A percentile compares a stretch with the other conserved stretches of the same genome.
These are phyloP conservation scores for Graphiopsis chlorocephala DNA, from an alignment of 2,329 filamentous ascomycete genomes.

Conservation along the genomic window DNA sequence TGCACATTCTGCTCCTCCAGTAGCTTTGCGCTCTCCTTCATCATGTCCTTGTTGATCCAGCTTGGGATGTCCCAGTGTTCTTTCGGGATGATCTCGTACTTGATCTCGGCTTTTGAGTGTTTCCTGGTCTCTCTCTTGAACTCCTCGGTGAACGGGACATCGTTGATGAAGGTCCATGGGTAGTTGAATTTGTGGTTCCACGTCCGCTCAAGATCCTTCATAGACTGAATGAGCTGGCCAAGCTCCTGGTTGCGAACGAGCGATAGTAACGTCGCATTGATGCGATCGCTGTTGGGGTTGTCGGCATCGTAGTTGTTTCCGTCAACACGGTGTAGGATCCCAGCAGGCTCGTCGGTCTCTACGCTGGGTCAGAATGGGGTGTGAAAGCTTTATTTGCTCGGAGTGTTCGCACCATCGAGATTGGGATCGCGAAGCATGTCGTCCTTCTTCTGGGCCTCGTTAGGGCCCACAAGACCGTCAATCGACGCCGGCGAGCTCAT, in stretches of 20 bases:
- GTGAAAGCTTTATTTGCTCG: background rate
- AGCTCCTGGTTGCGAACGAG: conserved; percentile 92
- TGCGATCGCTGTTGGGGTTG: conserved; percentile 72
- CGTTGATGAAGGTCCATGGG: conserved; percentile 99
- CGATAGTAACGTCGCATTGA: conserved; percentile 88
- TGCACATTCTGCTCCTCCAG: conserved; percentile 83
- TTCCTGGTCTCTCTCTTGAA: conserved; percentile 82
- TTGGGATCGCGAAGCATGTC: conserved; percentile 79
- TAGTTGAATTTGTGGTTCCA: conserved; percentile 99
- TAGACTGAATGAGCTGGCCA: conserved; percentile 77
- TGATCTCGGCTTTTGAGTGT: conserved; percentile 82
- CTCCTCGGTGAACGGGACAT: conserved; percentile 86
- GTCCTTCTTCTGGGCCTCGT: conserved; percentile 42
- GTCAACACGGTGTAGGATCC: conserved; percentile 65
- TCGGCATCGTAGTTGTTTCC: conserved; percentile 75
- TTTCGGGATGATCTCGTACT: conserved; percentile 84
- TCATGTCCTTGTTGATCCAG: conserved; percentile 89
- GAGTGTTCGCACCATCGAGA: conserved; percentile 67
- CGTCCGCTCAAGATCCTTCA: conserved; percentile 86
- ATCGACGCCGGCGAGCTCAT: conserved; percentile 46
- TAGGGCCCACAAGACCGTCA: conserved; percentile 23
- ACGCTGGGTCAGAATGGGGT: conserved; percentile 15
- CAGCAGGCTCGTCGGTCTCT: conserved; percentile 83
- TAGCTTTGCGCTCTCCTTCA: conserved; percentile 77
- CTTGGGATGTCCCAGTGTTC: conserved; percentile 90